Base-by-base conservation (phyloP, 2,329 filamentous ascomycete species). In the Trichoderma simmonsii region DNA sequence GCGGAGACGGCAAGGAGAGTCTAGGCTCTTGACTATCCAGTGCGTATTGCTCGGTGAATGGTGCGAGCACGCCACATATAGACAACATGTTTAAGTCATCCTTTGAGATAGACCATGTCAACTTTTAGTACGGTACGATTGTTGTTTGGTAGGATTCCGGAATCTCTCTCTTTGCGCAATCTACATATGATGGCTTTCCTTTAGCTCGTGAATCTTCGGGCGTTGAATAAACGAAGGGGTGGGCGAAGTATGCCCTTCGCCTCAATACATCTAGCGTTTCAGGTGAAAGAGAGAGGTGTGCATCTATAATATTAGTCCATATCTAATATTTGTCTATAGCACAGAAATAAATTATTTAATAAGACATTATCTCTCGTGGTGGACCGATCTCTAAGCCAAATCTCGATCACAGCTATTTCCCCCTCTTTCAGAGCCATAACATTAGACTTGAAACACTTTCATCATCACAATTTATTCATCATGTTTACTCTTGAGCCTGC, bases 401-500 rank as follows among this genome's bases (percentile, higher is more conserved):
- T 21, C 7, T 7, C 6, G 6, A 24, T 24, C 15, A 26, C 63
- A 21, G n/a, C 30, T 32, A 7, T 56, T 66, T 51, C 63, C 12
- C 21, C 24, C 15, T 32, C 21, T 56, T 54, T 6, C 34, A 18
- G 14, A 66, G n/a, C 24, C 30, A 24, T 6, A 43, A 21, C 51
- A 6, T 43, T 4, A 39, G 14, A 67, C 21, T 15, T 21, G 21
- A 28, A 57, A 18, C 24, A 36, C 63, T 14, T 26, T 34, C 4
- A 9, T 12, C 14, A 32, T 67, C 30, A 60, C 6, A 9, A 21
- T 30, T 12, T 7, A 18, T 39, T 59, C 56, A 61, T 8, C 36
- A 69, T 69, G 66, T 69, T 69, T 36, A 69, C 66, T n/a, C 66
- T 69, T 34, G 66, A 61, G 14, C 66, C 66, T 60, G 3, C 66